phyloP scores from a whole-genome alignment of 352 stramenopile genomes.

The Nothophytophthora sp. region DNA sequence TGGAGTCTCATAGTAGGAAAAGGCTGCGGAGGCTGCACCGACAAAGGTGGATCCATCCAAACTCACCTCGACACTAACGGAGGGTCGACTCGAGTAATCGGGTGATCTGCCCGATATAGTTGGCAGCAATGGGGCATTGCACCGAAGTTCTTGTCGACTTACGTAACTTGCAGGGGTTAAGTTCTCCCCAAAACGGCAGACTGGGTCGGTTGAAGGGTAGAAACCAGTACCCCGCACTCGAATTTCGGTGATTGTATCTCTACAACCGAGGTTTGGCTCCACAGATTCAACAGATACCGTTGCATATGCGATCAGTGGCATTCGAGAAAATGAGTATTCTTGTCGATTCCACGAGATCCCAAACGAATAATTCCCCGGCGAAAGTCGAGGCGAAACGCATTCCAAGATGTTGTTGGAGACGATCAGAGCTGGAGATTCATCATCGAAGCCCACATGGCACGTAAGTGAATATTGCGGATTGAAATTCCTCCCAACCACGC shows the following conservation, averaged over 20 bases:
- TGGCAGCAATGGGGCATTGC: constrained; percentile 7
- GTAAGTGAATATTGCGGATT: constrained; percentile 3
- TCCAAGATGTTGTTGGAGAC: constrained; percentile 26
- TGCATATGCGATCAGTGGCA: constrained; percentile 16
- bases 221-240: constrained; percentile 32
- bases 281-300: constrained; percentile 21
- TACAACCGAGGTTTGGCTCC: constrained; percentile 17
- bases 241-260: constrained; percentile 11
- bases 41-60: constrained; percentile 29
- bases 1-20: constrained; percentile 23
- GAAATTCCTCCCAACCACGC: constrained; percentile 22
- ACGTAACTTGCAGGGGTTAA: constrained; percentile 15
- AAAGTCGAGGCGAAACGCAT: constrained; percentile 22
- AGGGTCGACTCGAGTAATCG: background rate
- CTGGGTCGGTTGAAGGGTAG: constrained; percentile 1
- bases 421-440: constrained; percentile 5
- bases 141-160: constrained; percentile 28
- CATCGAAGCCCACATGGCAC: constrained; percentile 23
- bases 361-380: constrained; percentile 32
- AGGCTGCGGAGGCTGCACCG: constrained; percentile 1
- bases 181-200: constrained; percentile 32
- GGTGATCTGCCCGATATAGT: background rate
- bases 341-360: constrained; percentile 41
- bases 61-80: constrained; percentile 25
- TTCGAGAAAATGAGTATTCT: constrained; percentile 12